Evolutionary conservation across 1,284 basidiomycete species (phyloP).

Genomic region (Athelia sp.): DNA sequence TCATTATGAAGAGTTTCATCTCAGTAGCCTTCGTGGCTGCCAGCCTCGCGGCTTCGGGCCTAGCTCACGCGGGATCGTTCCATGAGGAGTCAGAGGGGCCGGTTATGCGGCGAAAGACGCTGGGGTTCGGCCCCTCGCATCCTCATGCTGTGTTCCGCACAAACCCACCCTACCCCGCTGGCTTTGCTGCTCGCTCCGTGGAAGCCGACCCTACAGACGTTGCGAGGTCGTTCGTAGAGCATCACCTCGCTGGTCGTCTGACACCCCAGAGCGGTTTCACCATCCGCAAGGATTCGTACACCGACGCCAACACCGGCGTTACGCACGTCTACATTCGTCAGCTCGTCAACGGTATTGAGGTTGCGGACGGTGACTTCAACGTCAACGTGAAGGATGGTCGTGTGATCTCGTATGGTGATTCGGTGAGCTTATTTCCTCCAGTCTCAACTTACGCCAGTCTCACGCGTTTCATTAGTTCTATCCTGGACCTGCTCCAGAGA

Average conservation of each 20-base stretch:
- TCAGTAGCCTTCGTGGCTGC: constrained; percentile 27
- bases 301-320: constrained; percentile 77
- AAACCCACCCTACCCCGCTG: constrained; percentile 37
- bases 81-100: constrained; percentile 18
- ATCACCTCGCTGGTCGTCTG: constrained; percentile 35
- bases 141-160: constrained; percentile 67
- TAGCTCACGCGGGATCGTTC: constrained; percentile 20
- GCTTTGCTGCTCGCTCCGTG: constrained; percentile 31
- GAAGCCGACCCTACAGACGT: constrained; percentile 49
- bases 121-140: constrained; percentile 75
- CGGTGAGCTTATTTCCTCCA: constrained; percentile 43
- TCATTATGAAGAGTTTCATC: constrained; percentile 26
- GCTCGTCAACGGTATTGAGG: constrained; percentile 77
- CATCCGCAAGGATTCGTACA: constrained; percentile 81
- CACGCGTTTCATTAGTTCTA: constrained; percentile 50
- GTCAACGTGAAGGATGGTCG: constrained; percentile 82
- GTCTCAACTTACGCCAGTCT: constrained; percentile 1
- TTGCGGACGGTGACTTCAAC: constrained; percentile 86
- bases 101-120: constrained; percentile 61
- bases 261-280: constrained; percentile 40
- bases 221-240: constrained; percentile 55
- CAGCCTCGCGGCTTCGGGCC: constrained; percentile 27
- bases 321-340: constrained; percentile 85
- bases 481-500: constrained; percentile 41
- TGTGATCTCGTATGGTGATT: constrained; percentile 79